Conservation (phyloP, 805 yeast genomes). For the Sugiyamaella floridensis region DNA sequence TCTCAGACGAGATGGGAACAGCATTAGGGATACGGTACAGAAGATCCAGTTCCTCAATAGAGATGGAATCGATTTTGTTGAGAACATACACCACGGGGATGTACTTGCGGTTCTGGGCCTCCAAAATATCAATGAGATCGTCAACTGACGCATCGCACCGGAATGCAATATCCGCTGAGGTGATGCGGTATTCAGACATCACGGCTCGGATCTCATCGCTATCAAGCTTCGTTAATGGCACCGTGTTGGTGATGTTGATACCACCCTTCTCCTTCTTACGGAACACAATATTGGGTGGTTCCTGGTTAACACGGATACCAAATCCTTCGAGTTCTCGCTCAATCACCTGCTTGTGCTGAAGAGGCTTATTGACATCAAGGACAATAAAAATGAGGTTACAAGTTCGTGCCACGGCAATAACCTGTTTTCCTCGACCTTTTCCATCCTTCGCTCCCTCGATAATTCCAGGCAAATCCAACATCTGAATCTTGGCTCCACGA, state of each 20-base stretch:
- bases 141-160: conserved; percentile 98
- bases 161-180: conserved; percentile 92
- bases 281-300: conserved; percentile 87
- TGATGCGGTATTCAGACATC: conserved; percentile 89
- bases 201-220: conserved; percentile 93
- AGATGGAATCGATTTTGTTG: conserved; percentile 92
- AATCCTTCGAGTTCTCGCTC: conserved; percentile 96
- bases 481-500: conserved; percentile 96
- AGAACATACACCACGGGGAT: conserved; percentile 93
- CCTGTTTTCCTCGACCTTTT: conserved; percentile 97
- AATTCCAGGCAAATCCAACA: conserved; percentile 97
- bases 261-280: conserved; percentile 96
- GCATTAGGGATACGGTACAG: conserved; percentile 92
- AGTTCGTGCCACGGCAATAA: conserved; percentile 98
- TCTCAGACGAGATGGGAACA: conserved; percentile 91
- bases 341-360: conserved; percentile 87
- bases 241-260: conserved; percentile 85
- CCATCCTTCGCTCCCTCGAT: conserved; percentile 98
- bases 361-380: conserved; percentile 91
- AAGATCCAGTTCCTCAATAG: conserved; percentile 86
- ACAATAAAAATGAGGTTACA: conserved; percentile 91
- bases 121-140: conserved; percentile 89
- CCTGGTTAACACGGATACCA: conserved; percentile 87
- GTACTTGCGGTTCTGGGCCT: conserved; percentile 82
- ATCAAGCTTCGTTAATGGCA: conserved; percentile 84